Evolutionary conservation across 2,329 filamentous ascomycete genomes (phyloP), one percentile per base, ranked within the genome.

Genomic region (Talaromyces islandicus): DNA sequence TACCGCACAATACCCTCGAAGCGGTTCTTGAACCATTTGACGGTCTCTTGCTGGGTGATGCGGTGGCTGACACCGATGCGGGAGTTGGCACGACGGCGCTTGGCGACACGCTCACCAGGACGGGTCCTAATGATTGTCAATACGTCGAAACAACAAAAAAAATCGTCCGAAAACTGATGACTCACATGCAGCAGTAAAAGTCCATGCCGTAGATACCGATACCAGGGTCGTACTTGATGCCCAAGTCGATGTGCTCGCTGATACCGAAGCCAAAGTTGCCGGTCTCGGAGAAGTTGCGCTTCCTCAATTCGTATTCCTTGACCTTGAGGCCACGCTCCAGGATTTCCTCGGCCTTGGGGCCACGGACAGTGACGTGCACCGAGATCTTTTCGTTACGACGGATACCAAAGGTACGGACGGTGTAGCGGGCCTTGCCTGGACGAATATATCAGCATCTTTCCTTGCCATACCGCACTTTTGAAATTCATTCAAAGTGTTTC

Each of bases 201-300:
- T 99, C 94, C 94, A 99, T 99, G 80, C 94, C 92, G 86, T 96
- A 97, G 81, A 97, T 97, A 88, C 92, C 92, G 73, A 97, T 97
- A 67, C 86, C 89, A 68, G 92, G 92, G 84, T 97, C 92, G 85
- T 97, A 97, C 89, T 99, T 99, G 91, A 99, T 99, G 77, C 94
- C 94, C 75, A 99, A 87, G 87, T 99, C 94, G 83, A 99, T 99
- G 90, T 99, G 94, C 85, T 99, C 94, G 84, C 86, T 92, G 86
- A 99, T 99, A 85, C 94, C 94, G 87, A 99, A 99, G 73, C 94
- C 94, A 80, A 99, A 99, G 90, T 97, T 96, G 80, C 94, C 94
- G 70, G 93, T 97, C 88, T 96, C 91, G 78, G 89, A 93, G 90
- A 99, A 99, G 91, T 99, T 99, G 83, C 90, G 89, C 88, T 94